A percentile compares a stretch with the other conserved stretches of the same genome.
phyloP scores from a whole-genome alignment of 192 early-diverging fungal genomes.

The Umbelopsis sp. region DNA sequence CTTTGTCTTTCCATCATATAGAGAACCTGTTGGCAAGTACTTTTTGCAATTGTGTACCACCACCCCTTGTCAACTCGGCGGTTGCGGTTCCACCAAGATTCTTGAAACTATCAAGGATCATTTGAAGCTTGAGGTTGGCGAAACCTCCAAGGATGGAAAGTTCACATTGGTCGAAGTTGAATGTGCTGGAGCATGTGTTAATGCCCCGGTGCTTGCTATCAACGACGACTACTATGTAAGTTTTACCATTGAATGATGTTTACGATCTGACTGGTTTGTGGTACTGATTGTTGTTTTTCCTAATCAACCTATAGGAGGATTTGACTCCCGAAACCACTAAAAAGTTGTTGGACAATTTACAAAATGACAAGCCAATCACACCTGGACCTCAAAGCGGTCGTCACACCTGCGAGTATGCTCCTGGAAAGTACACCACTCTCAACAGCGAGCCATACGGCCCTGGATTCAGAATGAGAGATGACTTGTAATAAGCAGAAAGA shows the following conservation, averaged over 20 bases:
- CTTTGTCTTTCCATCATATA: conserved; percentile 28
- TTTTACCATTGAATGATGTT: neutral
- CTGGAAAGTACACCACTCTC: conserved; percentile 76
- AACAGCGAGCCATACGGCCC: conserved; percentile 88
- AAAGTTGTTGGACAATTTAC: conserved; percentile 85
- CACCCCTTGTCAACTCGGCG: conserved; percentile 96
- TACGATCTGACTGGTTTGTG: neutral
- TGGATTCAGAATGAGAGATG: conserved; percentile 82
- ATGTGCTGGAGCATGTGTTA: conserved; percentile 98
- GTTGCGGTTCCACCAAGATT: conserved; percentile 92
- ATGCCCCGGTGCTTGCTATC: conserved; percentile 95
- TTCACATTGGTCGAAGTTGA: conserved; percentile 99
- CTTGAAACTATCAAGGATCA: conserved; percentile 85
- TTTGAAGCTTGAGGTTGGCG: conserved; percentile 90
- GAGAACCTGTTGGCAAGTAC: conserved; percentile 98
- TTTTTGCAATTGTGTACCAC: conserved; percentile 99
- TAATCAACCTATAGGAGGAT: conserved; percentile 72
- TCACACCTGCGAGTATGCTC: conserved; percentile 86
- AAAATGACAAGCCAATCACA: conserved; percentile 76
- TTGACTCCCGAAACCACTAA: conserved; percentile 89
- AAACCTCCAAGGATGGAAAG: conserved; percentile 91
- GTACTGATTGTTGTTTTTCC: neutral
- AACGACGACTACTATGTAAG: conserved; percentile 97
- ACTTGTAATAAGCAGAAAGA: conserved; percentile 66
- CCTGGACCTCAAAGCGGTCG: conserved; percentile 87